phyloP scores from a whole-genome alignment of 2,329 filamentous ascomycete species.

The Exophiala viscosa region DNA sequence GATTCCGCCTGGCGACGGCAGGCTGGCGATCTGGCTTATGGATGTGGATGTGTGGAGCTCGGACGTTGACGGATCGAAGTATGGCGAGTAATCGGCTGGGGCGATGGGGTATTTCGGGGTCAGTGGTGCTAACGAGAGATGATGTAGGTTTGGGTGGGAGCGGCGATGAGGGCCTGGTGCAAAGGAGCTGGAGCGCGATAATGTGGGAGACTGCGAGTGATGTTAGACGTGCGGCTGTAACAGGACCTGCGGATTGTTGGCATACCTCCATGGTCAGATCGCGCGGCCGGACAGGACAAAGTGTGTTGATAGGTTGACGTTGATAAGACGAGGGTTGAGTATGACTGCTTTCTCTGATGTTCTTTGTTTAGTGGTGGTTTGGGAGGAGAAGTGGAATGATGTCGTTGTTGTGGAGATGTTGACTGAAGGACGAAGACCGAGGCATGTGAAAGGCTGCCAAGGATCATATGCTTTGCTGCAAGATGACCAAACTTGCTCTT shows the following conservation, averaged over 20 bases:
- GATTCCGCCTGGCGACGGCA: slow-evolving; percentile 26
- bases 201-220: slow-evolving; percentile 12
- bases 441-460: slow-evolving; percentile 1
- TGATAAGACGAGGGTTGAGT: too few species aligned
- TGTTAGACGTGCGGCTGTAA: not conserved
- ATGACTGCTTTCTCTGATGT: too few species aligned
- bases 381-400: not conserved
- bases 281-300: too few species aligned
- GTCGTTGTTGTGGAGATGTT: not conserved
- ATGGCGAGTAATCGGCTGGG: slow-evolving; percentile 33
- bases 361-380: too few species aligned
- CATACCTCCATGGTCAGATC: not conserved
- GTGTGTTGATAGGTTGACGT: not conserved
- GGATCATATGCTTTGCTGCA: not conserved
- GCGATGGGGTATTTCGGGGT: slow-evolving; percentile 53
- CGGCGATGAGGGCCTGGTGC: slow-evolving; percentile 40
- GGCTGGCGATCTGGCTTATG: slow-evolving; percentile 30
- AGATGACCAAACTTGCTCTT: not conserved
- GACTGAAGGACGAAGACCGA: not conserved
- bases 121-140: slow-evolving; percentile 60
- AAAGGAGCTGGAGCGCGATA: slow-evolving; percentile 28
- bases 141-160: slow-evolving; percentile 56
- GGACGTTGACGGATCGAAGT: slow-evolving; percentile 34
- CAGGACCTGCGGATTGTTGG: not conserved
- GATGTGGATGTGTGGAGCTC: slow-evolving; percentile 37